Evolutionary conservation across 1,284 basidiomycete species (phyloP), one percentile per base, ranked within the genome.

Genomic region (Fistulina hepatica): DNA sequence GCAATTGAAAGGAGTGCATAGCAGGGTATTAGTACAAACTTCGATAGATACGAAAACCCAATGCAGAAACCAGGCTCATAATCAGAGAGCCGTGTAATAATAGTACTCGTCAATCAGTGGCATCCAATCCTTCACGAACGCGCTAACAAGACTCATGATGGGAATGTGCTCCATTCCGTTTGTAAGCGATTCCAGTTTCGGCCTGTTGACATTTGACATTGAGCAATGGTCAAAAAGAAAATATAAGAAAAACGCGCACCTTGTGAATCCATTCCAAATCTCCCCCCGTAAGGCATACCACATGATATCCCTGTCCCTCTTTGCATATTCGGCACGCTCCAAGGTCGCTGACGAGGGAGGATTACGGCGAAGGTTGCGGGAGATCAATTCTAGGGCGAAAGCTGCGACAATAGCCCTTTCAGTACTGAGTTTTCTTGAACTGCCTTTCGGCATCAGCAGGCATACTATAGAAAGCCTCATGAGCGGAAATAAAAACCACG

Each of bases 31-130:
- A n/a, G n/a, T n/a, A n/a, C n/a, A n/a, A n/a, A n/a, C n/a, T n/a
- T n/a, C n/a, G n/a, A n/a, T n/a, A n/a, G n/a, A n/a, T n/a, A n/a
- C n/a, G n/a, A n/a, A n/a, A n/a, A n/a, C n/a, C n/a, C n/a, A n/a
- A n/a, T n/a, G n/a, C n/a, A n/a, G n/a, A n/a, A n/a, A n/a, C n/a
- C n/a, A n/a, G n/a, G n/a, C n/a, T n/a, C n/a, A n/a, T n/a, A n/a
- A n/a, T n/a, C n/a, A n/a, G n/a, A n/a, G n/a, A n/a, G n/a, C n/a
- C n/a, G n/a, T n/a, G n/a, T n/a, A 95, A 65, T 92, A 95, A 65
- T 94, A 83, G 63, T 94, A 94, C 55, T 92, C 86, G 58, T 97
- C 84, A 46, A 97, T 89, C 51, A 97, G 63, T 8, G 90, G 90
- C 46, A 95, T 73, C 81, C 93, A 97, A 52, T 93, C 91, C 47